Evolutionary conservation across 192 early-diverging fungal genomes (phyloP).

Genomic region (Polychytrium aggregatum): DNA sequence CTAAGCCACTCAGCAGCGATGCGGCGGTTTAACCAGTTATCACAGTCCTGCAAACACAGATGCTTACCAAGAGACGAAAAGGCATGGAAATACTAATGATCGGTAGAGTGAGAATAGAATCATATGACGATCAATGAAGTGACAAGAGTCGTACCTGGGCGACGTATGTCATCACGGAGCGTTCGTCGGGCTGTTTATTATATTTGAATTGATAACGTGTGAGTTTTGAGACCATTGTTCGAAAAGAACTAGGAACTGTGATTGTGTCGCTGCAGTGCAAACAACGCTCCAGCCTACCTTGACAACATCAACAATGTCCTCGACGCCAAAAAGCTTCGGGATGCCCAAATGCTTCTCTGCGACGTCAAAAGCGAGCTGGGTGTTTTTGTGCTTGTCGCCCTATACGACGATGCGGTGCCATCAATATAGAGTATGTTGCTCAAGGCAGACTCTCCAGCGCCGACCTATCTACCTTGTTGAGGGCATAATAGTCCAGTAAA

Average conservation of each 20-base stretch:
- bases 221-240: no score
- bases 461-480: constrained; percentile 54
- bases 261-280: background rate
- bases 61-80: constrained; percentile 69
- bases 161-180: constrained; percentile 96
- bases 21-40: no score
- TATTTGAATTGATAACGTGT: no score
- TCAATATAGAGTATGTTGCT: background rate
- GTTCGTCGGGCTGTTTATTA: constrained; percentile 65
- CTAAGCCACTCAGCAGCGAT: no score
- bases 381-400: constrained; percentile 72
- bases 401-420: constrained; percentile 1
- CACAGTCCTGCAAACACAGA: constrained; percentile 1
- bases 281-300: constrained; percentile 29
- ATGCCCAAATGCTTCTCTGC: constrained; percentile 82
- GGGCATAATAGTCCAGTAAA: constrained; percentile 72
- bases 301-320: constrained; percentile 84
- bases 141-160: no score
- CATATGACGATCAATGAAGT: no score
- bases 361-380: constrained; percentile 88
- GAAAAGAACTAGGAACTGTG: no score
- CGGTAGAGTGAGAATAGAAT: no score
- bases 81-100: constrained; percentile 97
- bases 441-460: background rate
- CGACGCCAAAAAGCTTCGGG: constrained; percentile 87